A percentile compares a stretch with the other conserved stretches of the same genome.
phyloP scores from a whole-genome alignment of 306 rosid genomes.

The Mucuna pruriens region DNA sequence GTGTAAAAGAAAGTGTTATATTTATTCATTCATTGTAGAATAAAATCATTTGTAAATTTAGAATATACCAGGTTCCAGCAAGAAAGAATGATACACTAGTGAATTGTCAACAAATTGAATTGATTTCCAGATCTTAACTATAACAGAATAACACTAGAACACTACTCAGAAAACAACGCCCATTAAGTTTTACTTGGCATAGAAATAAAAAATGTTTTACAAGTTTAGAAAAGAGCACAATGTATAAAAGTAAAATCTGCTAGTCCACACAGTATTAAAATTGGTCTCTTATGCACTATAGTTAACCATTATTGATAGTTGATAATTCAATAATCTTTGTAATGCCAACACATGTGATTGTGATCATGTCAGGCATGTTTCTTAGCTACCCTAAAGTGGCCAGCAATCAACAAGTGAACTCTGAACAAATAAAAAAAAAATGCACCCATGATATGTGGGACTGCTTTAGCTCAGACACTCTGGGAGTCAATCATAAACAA shows the following conservation, averaged over 20 bases:
- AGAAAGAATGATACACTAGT: neutral
- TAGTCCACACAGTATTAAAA: neutral
- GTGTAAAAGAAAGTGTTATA: neutral
- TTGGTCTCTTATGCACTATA: neutral
- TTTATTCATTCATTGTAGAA: neutral
- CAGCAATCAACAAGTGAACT: neutral
- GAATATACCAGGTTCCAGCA: neutral
- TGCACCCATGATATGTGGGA: neutral
- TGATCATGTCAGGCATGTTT: neutral
- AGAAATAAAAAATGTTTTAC: neutral
- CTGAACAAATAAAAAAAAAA: neutral
- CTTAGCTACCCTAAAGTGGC: neutral
- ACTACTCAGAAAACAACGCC: neutral
- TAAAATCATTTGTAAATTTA: neutral
- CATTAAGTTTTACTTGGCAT: neutral
- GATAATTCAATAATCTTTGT: neutral
- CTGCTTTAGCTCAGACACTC: neutral
- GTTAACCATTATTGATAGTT: neutral
- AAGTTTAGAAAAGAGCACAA: neutral
- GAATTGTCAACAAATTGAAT: neutral
- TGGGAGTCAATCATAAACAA: neutral
- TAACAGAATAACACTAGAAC: neutral
- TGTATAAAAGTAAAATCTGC: neutral
- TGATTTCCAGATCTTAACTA: neutral
- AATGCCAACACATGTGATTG: neutral